Evolutionary conservation across 371 early-diverging fungal genomes (phyloP).

Genomic region (Zopfochytrium polystomum): DNA sequence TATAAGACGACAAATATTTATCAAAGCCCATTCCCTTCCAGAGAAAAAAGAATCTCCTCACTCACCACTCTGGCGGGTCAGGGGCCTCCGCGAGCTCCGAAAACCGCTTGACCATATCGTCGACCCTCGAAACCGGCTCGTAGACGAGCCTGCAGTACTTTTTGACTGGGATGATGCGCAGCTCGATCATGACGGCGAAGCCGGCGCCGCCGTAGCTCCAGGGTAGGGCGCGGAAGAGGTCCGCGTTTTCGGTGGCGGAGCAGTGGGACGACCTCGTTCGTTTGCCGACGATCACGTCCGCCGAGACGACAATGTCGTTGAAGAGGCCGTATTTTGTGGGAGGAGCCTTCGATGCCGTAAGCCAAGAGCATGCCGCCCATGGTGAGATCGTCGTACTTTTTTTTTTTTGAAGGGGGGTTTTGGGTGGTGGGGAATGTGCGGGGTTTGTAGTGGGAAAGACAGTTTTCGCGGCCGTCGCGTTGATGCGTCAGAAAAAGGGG

Average conservation of each 20-base stretch:
- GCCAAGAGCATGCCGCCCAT: too few species aligned
- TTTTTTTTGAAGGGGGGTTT: not conserved
- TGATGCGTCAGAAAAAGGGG: too few species aligned
- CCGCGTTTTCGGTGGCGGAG: constrained; percentile 38
- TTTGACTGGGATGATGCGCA: constrained; percentile 46
- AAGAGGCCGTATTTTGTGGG: constrained; percentile 50
- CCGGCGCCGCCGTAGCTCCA: constrained; percentile 50
- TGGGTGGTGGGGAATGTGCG: not conserved
- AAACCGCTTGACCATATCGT: constrained; percentile 30
- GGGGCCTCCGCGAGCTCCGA: constrained; percentile 29
- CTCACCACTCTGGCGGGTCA: constrained; percentile 29
- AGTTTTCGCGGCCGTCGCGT: not conserved
- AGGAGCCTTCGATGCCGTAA: constrained; percentile 46
- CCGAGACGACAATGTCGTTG: constrained; percentile 36
- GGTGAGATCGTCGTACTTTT: constrained; percentile 39
- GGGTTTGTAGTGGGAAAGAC: not conserved
- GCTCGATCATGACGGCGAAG: constrained; percentile 41
- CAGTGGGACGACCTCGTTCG: constrained; percentile 36
- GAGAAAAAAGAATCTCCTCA: not conserved
- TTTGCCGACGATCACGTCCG: constrained; percentile 43
- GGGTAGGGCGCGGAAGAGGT: constrained; percentile 47
- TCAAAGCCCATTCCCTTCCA: not conserved
- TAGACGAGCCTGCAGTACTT: constrained; percentile 38
- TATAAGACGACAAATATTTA: not conserved
- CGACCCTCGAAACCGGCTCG: constrained; percentile 25